Base-by-base conservation (phyloP, 805 yeast species). In the Candida maris region DNA sequence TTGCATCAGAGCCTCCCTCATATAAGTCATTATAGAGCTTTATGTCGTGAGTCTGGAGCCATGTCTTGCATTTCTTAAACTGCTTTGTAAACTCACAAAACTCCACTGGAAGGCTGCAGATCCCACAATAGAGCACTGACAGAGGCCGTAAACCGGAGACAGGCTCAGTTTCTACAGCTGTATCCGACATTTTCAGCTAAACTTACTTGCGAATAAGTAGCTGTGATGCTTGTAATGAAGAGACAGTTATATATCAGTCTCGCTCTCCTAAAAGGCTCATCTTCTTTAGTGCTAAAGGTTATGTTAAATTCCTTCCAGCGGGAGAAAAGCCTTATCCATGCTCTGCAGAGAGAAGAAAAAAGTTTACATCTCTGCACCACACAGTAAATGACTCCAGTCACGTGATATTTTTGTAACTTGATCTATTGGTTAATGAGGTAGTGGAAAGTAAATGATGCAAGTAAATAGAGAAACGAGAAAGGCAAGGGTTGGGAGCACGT, bases 61-160 rank as follows among this genome's bases (percentile, higher is more conserved):
- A 87, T 16, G 73, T 77, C 51, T 84, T 86, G 65, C 97, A 89
- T 55, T 85, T 77, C 56, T 80, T 81, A 61, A 85, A 71, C 19
- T 79, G 65, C 30, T 83, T 85, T 9, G 95, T 93, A 56, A 89
- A 89, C 57, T 91, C 97, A 65, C 97, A 89, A 64, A 80, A 89
- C 61, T 79, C 96, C 4, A 86, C 86, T n/a, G 96, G 95, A 55
- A 74, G 80, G 1, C 86, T 64, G 57, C 96, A 86, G 10, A 85
- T 74, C 4, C 77, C 87, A 58, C 96, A 86, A 64, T 86, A 86
- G 12, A 72, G 53, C 15, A 80, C 75, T 17, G 58, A 53, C 8
- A 51, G 49, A 4, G 59, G 59, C 23, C 32, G 35, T 29, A 49
- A 10, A 3, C 23, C 16, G 12, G 32, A 18, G 21, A 33, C 38